Percentiles rank a stretch among this genome's conserved stretches.
Evolutionary conservation across 2,329 filamentous ascomycete species (phyloP).

Genomic region (Diaporthe amygdali): DNA sequence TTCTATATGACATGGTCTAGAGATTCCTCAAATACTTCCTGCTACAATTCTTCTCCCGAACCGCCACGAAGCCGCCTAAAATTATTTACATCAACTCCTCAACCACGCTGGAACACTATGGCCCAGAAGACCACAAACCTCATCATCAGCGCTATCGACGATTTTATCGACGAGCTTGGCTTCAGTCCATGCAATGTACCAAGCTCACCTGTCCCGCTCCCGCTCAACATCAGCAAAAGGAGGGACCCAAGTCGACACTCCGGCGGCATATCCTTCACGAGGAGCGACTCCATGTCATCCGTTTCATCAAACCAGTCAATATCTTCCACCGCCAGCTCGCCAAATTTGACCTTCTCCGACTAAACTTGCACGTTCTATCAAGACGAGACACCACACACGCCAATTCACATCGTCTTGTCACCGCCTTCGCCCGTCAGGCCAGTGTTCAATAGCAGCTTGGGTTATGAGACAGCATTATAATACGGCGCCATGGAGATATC

Average conservation of each 20-base stretch:
- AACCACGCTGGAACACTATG: background rate
- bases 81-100: background rate
- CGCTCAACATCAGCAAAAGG: conserved; percentile 1
- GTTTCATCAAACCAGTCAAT: background rate
- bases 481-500: background rate
- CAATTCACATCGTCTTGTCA: too few relatives aligned
- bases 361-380: background rate
- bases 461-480: background rate
- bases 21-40: background rate
- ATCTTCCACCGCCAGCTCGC: background rate
- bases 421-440: background rate
- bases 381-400: background rate
- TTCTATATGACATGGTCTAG: background rate
- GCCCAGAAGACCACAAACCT: background rate
- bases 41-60: background rate
- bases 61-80: background rate
- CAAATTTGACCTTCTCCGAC: background rate
- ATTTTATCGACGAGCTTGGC: background rate
- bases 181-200: background rate
- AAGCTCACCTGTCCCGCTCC: background rate
- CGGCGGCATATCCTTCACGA: background rate
- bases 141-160: background rate
- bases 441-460: background rate
- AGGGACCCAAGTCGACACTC: background rate
- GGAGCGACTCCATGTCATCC: background rate